These are phyloP conservation scores for Euphrasia arctica DNA, from an alignment of 305 asterid genomes.

Conservation along the genomic window DNA sequence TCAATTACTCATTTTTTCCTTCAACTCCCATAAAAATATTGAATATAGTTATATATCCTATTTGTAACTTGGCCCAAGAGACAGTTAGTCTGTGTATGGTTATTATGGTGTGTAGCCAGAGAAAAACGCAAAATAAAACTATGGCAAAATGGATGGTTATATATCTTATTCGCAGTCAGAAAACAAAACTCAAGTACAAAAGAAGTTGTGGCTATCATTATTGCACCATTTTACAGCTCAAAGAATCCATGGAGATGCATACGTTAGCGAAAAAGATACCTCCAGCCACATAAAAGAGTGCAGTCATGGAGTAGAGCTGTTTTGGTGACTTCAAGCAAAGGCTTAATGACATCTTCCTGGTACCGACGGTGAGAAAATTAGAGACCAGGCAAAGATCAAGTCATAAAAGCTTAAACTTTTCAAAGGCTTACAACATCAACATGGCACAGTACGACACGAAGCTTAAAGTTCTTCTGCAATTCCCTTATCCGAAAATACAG, in stretches of 20 bases:
- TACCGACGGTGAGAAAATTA: slow-evolving; percentile 28
- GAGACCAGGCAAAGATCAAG: slow-evolving; percentile 14
- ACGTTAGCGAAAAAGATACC: slow-evolving; percentile 43
- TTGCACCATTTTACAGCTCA: slow-evolving; percentile 5
- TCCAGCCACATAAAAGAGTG: slow-evolving; percentile 92
- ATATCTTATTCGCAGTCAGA: slow-evolving; percentile 6
- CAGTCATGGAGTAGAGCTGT: slow-evolving; percentile 95
- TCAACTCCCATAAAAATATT: neutral
- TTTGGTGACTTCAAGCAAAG: slow-evolving; percentile 90
- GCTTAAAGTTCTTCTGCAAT: slow-evolving; percentile 86
- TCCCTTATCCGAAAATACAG: slow-evolving; percentile 91
- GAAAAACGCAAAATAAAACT: neutral
- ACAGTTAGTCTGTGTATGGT: neutral
- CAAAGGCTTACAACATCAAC: slow-evolving; percentile 78
- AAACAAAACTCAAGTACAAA: slow-evolving; percentile 12
- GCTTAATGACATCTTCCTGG: slow-evolving; percentile 94
- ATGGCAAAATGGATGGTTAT: slow-evolving; percentile 6
- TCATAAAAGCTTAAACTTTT: slow-evolving; percentile 18
- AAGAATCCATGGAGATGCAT: slow-evolving; percentile 15
- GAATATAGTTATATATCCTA: too few species aligned
- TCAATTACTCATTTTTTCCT: neutral
- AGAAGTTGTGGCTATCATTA: neutral
- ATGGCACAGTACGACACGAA: slow-evolving; percentile 87
- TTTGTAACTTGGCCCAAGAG: neutral
- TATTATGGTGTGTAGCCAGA: neutral